A percentile compares a stretch with the other conserved stretches of the same genome.
Conservation (phyloP, 1,284 basidiomycete species). For the Pterula multifida region DNA sequence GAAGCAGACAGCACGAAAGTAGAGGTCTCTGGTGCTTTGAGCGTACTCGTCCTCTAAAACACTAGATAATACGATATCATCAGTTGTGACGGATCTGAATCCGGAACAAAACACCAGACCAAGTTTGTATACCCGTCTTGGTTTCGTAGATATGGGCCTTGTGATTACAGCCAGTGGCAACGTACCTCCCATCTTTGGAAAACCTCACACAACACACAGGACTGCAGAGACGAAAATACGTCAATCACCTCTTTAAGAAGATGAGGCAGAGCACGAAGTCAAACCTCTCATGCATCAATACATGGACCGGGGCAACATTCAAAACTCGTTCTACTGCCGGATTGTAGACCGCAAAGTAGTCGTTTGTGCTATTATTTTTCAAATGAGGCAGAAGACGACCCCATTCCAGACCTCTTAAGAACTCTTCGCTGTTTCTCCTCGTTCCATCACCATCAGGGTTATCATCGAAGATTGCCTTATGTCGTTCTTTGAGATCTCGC, state of each 20-base stretch:
- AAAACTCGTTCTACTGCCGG: conserved; percentile 72
- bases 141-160: conserved; percentile 70
- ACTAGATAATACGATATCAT: conserved; percentile 26
- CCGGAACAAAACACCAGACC: conserved; percentile 23
- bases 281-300: conserved; percentile 85
- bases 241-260: too few relatives aligned
- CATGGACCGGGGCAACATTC: conserved; percentile 86
- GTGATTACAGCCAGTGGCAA: conserved; percentile 73
- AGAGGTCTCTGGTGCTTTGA: conserved; percentile 60
- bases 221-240: conserved; percentile 19
- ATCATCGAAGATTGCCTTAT: too few relatives aligned
- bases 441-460: background rate
- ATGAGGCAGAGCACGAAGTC: background rate
- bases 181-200: conserved; percentile 64
- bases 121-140: conserved; percentile 54
- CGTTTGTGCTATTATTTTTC: conserved; percentile 44
- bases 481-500: too few relatives aligned
- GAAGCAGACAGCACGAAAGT: conserved; percentile 79
- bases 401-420: background rate
- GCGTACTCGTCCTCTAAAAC: conserved; percentile 59
- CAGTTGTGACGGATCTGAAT: background rate
- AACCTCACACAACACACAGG: conserved; percentile 79
- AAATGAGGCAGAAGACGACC: background rate
- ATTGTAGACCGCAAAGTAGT: conserved; percentile 96
- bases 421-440: background rate